Percentiles rank a stretch among this genome's conserved stretches.
These are phyloP conservation scores for Metschnikowia kunwiensis DNA, from an alignment of 805 yeast genomes.

Conservation along the genomic window DNA sequence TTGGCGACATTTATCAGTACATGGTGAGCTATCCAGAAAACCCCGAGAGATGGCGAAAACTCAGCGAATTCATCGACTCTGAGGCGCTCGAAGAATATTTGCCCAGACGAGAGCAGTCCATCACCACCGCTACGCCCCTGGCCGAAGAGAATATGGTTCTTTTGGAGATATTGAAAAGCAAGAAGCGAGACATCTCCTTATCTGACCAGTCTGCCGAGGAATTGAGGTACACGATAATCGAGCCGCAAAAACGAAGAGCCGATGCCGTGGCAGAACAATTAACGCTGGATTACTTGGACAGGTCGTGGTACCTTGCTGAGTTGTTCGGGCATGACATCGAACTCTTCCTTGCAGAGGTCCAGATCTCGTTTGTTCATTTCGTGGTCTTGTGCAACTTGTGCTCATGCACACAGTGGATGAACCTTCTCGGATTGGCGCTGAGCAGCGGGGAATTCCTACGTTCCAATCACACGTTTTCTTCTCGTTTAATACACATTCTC, in stretches of 20 bases:
- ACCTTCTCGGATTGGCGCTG: constrained; percentile 43
- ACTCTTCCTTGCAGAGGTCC: constrained; percentile 50
- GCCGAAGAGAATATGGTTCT: constrained; percentile 46
- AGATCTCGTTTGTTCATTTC: constrained; percentile 47
- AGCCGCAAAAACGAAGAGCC: constrained; percentile 37
- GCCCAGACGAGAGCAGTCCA: constrained; percentile 17
- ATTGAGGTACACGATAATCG: constrained; percentile 41
- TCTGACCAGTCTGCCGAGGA: constrained; percentile 32
- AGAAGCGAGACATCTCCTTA: constrained; percentile 17
- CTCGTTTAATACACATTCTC: constrained; percentile 30
- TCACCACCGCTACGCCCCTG: constrained; percentile 49
- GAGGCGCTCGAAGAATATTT: constrained; percentile 22
- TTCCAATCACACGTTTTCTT: constrained; percentile 24
- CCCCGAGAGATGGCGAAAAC: constrained; percentile 15
- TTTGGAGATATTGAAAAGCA: constrained; percentile 29
- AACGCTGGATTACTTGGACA: constrained; percentile 56
- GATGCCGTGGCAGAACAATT: constrained; percentile 26
- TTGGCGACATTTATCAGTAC: constrained; percentile 26
- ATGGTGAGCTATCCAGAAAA: constrained; percentile 43
- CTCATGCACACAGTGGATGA: constrained; percentile 63
- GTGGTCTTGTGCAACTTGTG: constrained; percentile 60
- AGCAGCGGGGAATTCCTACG: constrained; percentile 25
- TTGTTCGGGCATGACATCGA: constrained; percentile 31
- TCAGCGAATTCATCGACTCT: constrained; percentile 21
- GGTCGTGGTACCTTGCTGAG: constrained; percentile 53